Base-by-base conservation (phyloP, 2,329 filamentous ascomycete species). In the Penicillium sp. region DNA sequence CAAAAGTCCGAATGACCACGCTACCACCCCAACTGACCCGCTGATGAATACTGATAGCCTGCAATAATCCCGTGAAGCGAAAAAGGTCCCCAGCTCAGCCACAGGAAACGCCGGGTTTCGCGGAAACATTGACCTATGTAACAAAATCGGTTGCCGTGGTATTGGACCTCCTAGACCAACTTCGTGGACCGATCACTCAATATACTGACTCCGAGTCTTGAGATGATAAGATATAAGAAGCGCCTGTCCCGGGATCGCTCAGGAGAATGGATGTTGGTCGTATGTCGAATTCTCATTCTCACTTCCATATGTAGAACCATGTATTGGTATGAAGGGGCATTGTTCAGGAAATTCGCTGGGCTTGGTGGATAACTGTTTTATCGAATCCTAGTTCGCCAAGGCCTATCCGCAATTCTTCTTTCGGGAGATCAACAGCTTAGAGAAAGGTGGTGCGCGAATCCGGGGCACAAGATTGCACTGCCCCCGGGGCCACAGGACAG, bases 321-420 rank as follows among this genome's bases (percentile, higher is more conserved):
- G 23, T 42, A 40, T 43, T 14, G 29, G 28, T 29, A 6, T n/a
- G 29, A 16, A 22, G 6, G 11, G 11, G 22, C 39, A 8, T 40
- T 27, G 23, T 39, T 22, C 28, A 35, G 42, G 18, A 9, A n/a
- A 13, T 4, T 9, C 18, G 32, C 20, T 23, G 9, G 20, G 16
- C 39, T 49, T 41, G 42, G 42, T 46, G 14, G 22, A 32, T 34
- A 44, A 49, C 42, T 27, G 38, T 42, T 40, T 41, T 27, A 45
- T 42, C 27, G 35, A 31, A 40, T 45, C 38, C 41, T 37, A n/a
- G 45, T 53, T 51, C 43, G 50, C 52, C 54, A 48, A 51, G 52
- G 20, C 22, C 34, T 32, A 37, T 38, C 45, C 14, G 23, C 49
- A 35, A 18, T 37, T 18, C 14, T 24, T 26, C 24, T 3, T 9